Base-by-base conservation (phyloP, 2,329 filamentous ascomycete species). In the Aspergillus unguis region DNA sequence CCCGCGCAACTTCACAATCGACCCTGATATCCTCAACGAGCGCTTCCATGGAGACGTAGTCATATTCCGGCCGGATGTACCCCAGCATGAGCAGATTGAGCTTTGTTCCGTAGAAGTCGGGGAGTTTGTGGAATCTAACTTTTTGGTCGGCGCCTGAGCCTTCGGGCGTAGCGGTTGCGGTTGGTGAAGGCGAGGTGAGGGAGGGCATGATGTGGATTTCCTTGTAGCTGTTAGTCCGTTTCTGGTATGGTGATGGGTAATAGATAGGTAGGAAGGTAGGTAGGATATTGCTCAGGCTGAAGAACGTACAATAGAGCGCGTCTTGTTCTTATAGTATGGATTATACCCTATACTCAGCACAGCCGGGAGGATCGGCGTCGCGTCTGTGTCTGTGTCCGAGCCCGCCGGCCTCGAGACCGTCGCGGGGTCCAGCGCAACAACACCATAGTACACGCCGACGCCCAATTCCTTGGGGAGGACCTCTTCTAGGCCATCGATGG, bases 261-360 rank as follows among this genome's bases (percentile, higher is more conserved):
- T n/a, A 32, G 5, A 38, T 9, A 37, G 26, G 11, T 11, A 31
- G 17, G 17, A 10, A 17, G 23, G n/a, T 48, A 32, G 36, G 37
- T 29, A 37, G 37, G 27, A 11, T 17, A 17, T 17, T 17, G 17
- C 17, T 17, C 17, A 17, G 17, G 17, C 17, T 17, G 17, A 17
- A 40, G n/a, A 29, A 75, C 73, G 38, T 71, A 78, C 80, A 67
- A 94, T 91, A 57, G 84, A 90, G 57, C 90, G 85, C 43, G 89
- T 84, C 4, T 81, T 85, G 79, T 99, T 97, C 70, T 92, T 91
- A 81, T 96, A 99, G 75, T 92, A 97, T 0, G 94, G 94, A 73
- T 97, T 99, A 81, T 92, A 97, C 41, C 94, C 94, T 60, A 96
- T 92, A 56, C 85, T 90, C 86, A 96, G 88, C 60, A 95, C 91